Conservation (phyloP, 306 rosid species). For the Ormosia emarginata region DNA sequence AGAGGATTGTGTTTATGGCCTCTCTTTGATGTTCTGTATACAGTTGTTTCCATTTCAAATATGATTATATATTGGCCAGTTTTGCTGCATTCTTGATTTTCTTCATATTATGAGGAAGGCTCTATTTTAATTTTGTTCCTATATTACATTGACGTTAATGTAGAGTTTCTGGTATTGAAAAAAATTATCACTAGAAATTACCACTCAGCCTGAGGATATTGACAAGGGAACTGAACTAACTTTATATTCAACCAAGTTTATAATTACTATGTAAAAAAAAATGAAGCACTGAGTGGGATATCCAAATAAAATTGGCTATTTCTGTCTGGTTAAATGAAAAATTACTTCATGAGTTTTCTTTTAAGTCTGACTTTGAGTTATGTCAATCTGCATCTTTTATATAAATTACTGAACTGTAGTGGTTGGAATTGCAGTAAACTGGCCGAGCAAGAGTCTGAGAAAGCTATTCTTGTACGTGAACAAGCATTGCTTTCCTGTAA, state of each 20-base stretch:
- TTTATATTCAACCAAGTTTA: not conserved
- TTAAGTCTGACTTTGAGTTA: not conserved
- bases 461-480: constrained; percentile 53
- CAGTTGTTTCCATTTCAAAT: constrained; percentile 1
- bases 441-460: constrained; percentile 48
- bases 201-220: not conserved
- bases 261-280: not conserved
- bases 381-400: not conserved
- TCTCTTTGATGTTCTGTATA: not conserved
- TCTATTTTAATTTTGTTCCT: not conserved
- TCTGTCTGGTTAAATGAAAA: not conserved
- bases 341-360: constrained; percentile 4
- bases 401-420: constrained; percentile 11
- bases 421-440: constrained; percentile 45
- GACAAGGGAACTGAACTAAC: constrained; percentile 5
- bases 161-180: not conserved
- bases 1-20: not conserved
- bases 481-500: constrained; percentile 58
- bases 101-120: not conserved
- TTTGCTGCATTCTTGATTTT: not conserved
- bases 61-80: not conserved
- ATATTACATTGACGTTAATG: not conserved
- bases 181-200: not conserved
- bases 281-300: not conserved
- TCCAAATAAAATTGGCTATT: not conserved